Conservation (phyloP, 495 filamentous ascomycete species). For the Aspergillus diversus region DNA sequence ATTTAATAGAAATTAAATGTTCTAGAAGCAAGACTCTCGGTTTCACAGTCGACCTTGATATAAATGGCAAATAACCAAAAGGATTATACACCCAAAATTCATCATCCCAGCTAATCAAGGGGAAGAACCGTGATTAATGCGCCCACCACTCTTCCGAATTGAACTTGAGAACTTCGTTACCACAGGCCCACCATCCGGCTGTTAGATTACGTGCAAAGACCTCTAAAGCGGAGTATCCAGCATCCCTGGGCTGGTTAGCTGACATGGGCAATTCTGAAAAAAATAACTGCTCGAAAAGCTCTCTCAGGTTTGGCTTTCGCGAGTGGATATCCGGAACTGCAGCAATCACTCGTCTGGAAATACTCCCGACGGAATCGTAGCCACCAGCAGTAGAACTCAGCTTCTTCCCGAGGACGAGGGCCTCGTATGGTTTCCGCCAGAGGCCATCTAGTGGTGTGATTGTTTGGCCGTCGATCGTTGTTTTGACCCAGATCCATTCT, state of each 20-base stretch:
- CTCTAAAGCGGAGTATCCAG: slow-evolving; percentile 68
- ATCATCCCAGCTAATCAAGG: neutral
- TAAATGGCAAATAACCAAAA: too few species aligned
- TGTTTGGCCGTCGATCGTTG: slow-evolving; percentile 70
- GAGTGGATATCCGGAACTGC: slow-evolving; percentile 91
- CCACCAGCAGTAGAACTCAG: neutral
- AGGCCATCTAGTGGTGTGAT: slow-evolving; percentile 66
- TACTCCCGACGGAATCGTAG: neutral
- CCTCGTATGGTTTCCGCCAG: slow-evolving; percentile 87
- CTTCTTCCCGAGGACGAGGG: slow-evolving; percentile 69
- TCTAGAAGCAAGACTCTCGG: too few species aligned
- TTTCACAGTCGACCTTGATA: too few species aligned
- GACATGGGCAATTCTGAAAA: slow-evolving; percentile 19
- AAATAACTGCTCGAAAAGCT: slow-evolving; percentile 56
- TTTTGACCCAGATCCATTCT: slow-evolving; percentile 94
- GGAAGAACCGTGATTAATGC: slow-evolving; percentile 1
- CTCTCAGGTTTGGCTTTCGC: slow-evolving; percentile 76
- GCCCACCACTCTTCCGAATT: slow-evolving; percentile 73
- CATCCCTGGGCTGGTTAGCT: neutral
- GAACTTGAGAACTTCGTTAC: slow-evolving; percentile 82
- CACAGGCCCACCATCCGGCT: slow-evolving; percentile 87
- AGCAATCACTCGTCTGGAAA: slow-evolving; percentile 64
- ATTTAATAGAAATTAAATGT: too few species aligned
- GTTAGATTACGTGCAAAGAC: slow-evolving; percentile 88
- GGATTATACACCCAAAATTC: neutral